These are phyloP conservation scores for Remersonia thermophila DNA, from an alignment of 2,329 filamentous ascomycete species.

Conservation along the genomic window DNA sequence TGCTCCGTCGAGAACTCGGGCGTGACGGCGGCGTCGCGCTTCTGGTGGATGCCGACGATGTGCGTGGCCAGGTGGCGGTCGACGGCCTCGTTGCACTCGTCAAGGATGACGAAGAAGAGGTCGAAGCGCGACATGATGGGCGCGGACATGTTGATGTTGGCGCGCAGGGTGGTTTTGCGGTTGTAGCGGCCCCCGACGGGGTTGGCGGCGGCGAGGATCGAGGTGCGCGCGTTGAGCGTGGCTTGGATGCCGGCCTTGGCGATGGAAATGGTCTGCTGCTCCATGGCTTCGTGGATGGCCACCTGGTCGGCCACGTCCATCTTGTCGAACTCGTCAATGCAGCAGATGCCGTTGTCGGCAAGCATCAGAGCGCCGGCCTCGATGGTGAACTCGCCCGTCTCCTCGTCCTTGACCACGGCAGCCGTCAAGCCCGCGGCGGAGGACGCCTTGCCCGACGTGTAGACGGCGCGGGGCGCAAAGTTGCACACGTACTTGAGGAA, in stretches of 20 bases:
- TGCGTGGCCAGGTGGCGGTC: conserved; percentile 88
- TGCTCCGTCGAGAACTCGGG: conserved; percentile 96
- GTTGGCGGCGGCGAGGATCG: conserved; percentile 91
- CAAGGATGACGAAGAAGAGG: conserved; percentile 93
- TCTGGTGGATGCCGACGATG: conserved; percentile 86
- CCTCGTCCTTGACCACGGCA: conserved; percentile 93
- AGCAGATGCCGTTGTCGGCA: conserved; percentile 92
- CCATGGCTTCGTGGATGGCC: conserved; percentile 99
- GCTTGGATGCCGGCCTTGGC: conserved; percentile 98
- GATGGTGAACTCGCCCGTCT: conserved; percentile 97
- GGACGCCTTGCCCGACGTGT: conserved; percentile 94
- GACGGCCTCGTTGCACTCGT: conserved; percentile 87
- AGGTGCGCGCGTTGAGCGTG: conserved; percentile 88
- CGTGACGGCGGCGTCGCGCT: conserved; percentile 80
- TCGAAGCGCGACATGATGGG: conserved; percentile 99
- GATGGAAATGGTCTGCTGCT: conserved; percentile 98
- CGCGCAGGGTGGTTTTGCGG: conserved; percentile 80
- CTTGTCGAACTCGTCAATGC: conserved; percentile 99
- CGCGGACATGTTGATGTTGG: conserved; percentile 97
- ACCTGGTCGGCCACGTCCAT: conserved; percentile 98
- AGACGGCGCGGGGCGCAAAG: conserved; percentile 90
- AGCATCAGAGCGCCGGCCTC: conserved; percentile 97
- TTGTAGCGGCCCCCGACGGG: conserved; percentile 95
- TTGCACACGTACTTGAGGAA: conserved; percentile 97
- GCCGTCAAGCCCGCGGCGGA: conserved; percentile 95